Conservation (phyloP, 2,329 filamentous ascomycete genomes). For the Westerdykella ornata region DNA sequence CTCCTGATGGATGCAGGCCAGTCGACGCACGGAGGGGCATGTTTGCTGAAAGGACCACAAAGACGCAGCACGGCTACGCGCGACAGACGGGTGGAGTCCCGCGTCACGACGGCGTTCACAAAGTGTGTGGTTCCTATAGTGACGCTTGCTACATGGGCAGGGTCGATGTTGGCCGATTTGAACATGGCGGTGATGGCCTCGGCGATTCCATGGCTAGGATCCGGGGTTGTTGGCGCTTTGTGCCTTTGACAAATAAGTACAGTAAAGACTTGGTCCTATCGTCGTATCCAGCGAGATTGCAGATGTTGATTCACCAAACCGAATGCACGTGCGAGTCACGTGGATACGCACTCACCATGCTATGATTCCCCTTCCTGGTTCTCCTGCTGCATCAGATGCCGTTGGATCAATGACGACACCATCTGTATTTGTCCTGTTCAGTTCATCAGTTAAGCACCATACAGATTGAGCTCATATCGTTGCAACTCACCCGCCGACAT, state of each 20-base stretch:
- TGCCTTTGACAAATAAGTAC: slow-evolving; percentile 22
- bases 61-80: slow-evolving; percentile 50
- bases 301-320: slow-evolving; percentile 7
- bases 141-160: slow-evolving; percentile 38
- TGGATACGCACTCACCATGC: slow-evolving; percentile 23
- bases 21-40: slow-evolving; percentile 47
- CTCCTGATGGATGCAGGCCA: slow-evolving; percentile 43
- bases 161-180: slow-evolving; percentile 24
- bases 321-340: not conserved
- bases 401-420: slow-evolving; percentile 33
- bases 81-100: slow-evolving; percentile 45
- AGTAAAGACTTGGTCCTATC: not conserved
- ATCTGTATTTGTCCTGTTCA: slow-evolving; percentile 32
- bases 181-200: slow-evolving; percentile 34
- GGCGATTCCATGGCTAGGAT: slow-evolving; percentile 35
- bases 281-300: not conserved
- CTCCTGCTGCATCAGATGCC: slow-evolving; percentile 17
- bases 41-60: slow-evolving; percentile 43
- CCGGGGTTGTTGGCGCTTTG: slow-evolving; percentile 34
- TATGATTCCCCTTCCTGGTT: slow-evolving; percentile 26
- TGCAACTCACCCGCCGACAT: slow-evolving; percentile 37
- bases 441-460: slow-evolving; percentile 3
- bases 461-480: not conserved
- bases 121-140: slow-evolving; percentile 50
- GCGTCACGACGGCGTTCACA: slow-evolving; percentile 48